Conservation (phyloP, 2,329 filamentous ascomycete species). For the Talaromyces islandicus region DNA sequence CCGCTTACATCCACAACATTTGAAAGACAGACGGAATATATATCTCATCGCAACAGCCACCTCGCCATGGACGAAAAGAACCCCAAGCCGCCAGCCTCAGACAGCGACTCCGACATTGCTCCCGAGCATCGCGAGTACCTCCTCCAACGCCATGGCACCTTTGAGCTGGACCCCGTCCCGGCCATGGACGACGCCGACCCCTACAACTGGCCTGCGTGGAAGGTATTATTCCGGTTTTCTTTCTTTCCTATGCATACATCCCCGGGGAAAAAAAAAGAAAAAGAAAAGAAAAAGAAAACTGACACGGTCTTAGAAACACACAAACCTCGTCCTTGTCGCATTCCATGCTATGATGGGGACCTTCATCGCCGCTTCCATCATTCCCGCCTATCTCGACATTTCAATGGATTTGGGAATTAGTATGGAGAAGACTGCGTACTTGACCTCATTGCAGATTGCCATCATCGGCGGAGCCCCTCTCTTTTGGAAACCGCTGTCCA, state of each 20-base stretch:
- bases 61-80: not conserved
- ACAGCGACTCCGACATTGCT: conserved; percentile 2
- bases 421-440: conserved; percentile 47
- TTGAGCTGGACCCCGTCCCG: conserved; percentile 51
- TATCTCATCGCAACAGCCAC: not conserved
- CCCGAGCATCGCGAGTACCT: conserved; percentile 42
- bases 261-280: too few species aligned
- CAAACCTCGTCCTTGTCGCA: conserved; percentile 50
- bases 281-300: not conserved
- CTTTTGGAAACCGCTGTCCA: conserved; percentile 52
- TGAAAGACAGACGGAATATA: not conserved
- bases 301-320: conserved; percentile 37
- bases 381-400: conserved; percentile 50
- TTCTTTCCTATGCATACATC: too few species aligned
- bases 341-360: conserved; percentile 55
- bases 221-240: conserved; percentile 30
- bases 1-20: not conserved
- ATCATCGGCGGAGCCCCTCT: conserved; percentile 50
- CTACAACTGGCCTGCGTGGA: conserved; percentile 51
- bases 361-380: conserved; percentile 50
- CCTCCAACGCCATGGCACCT: conserved; percentile 47
- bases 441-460: conserved; percentile 52
- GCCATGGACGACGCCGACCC: conserved; percentile 47
- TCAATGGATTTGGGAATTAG: conserved; percentile 44
- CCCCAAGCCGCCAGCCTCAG: not conserved